These are phyloP conservation scores for Oldenlandia corymbosa DNA, from an alignment of 257 asterid species.

Conservation along the genomic window DNA sequence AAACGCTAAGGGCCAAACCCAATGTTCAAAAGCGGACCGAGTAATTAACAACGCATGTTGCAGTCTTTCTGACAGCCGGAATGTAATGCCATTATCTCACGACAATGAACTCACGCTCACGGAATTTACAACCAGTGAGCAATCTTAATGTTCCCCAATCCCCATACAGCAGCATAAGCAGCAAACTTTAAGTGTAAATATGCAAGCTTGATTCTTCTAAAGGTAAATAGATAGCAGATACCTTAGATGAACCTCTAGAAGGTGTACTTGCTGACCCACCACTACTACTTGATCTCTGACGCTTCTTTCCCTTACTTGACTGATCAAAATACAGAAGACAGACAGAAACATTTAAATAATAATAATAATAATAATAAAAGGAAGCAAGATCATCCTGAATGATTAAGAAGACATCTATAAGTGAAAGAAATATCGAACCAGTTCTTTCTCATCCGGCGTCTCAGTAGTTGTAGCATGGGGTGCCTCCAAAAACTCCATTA, in stretches of 20 bases:
- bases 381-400: not conserved
- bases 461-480: slow-evolving; percentile 78
- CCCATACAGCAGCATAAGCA: not conserved
- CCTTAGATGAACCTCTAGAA: slow-evolving; percentile 66
- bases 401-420: not conserved
- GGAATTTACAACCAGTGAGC: no score
- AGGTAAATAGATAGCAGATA: slow-evolving; percentile 18
- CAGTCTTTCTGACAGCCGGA: not conserved
- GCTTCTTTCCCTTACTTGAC: slow-evolving; percentile 70
- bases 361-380: not conserved
- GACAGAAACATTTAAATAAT: no score
- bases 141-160: no score
- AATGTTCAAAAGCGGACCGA: not conserved
- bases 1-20: not conserved
- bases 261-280: slow-evolving; percentile 38
- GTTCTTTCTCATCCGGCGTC: slow-evolving; percentile 73
- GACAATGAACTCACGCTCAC: no score
- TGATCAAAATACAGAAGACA: slow-evolving; percentile 18
- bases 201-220: not conserved
- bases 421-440: slow-evolving; percentile 34
- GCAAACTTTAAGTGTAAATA: not conserved
- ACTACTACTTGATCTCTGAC: slow-evolving; percentile 53
- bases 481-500: slow-evolving; percentile 74
- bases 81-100: not conserved
- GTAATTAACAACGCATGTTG: not conserved